A percentile compares a stretch with the other conserved stretches of the same genome.
Evolutionary conservation across 352 stramenopile species (phyloP).

Genomic region (Globisporangium solare): DNA sequence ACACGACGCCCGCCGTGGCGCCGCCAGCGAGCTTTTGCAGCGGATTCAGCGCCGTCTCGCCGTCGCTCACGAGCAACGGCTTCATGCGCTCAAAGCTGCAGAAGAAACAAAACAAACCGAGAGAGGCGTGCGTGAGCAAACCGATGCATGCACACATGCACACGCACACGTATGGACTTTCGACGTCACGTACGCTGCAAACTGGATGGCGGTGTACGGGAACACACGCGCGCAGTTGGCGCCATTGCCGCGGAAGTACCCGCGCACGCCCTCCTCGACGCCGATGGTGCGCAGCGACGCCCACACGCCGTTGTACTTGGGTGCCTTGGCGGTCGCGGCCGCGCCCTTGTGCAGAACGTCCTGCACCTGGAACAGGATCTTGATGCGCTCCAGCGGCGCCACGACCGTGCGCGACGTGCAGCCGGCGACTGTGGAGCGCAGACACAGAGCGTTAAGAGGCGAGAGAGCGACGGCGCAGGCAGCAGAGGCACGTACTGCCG

Average conservation of each 20-base stretch:
- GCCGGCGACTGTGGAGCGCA: conserved; percentile 38
- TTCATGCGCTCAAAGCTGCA: conserved; percentile 54
- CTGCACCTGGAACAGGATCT: conserved; percentile 80
- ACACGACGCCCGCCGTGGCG: conserved; percentile 58
- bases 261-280: conserved; percentile 50
- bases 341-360: conserved; percentile 36
- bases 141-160: too few species aligned
- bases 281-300: conserved; percentile 61
- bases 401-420: conserved; percentile 67
- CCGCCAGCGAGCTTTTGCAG: conserved; percentile 55
- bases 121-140: too few species aligned
- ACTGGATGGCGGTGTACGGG: conserved; percentile 76
- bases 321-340: background rate
- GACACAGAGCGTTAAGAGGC: background rate
- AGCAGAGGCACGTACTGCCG: conserved; percentile 45
- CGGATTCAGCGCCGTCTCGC: conserved; percentile 30
- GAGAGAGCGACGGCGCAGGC: background rate
- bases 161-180: too few species aligned
- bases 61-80: conserved; percentile 37
- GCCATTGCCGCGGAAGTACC: conserved; percentile 77
- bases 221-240: conserved; percentile 79
- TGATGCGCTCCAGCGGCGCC: conserved; percentile 68
- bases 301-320: conserved; percentile 52
- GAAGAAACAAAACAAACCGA: too few species aligned
- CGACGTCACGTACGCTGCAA: conserved; percentile 52